phyloP scores from a whole-genome alignment of 345 rosid genomes.

The Sonneratia alba region DNA sequence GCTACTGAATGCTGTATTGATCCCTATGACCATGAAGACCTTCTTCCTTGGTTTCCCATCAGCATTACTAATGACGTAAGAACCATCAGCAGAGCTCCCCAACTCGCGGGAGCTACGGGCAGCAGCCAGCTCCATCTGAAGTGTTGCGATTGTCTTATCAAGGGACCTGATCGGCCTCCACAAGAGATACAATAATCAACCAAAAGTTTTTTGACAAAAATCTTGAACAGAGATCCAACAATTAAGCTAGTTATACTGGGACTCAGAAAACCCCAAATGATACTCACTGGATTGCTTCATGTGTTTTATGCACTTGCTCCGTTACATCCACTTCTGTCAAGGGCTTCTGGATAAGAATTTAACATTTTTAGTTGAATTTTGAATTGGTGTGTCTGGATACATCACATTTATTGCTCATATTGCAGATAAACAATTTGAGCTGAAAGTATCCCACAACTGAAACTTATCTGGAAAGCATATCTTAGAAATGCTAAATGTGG shows the following conservation, averaged over 20 bases:
- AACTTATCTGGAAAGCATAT: background rate
- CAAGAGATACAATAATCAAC: slow-evolving; percentile 9
- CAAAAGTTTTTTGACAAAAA: background rate
- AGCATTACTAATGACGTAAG: slow-evolving; percentile 20
- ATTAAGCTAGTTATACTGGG: background rate
- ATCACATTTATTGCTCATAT: background rate
- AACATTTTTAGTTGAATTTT: background rate
- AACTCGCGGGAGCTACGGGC: slow-evolving; percentile 42
- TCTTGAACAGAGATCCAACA: background rate
- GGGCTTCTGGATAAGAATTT: slow-evolving; percentile 19
- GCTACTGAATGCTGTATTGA: slow-evolving; percentile 94
- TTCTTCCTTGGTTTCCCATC: slow-evolving; percentile 34
- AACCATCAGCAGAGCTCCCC: slow-evolving; percentile 24
- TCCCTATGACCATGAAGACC: slow-evolving; percentile 83
- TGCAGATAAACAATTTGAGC: background rate
- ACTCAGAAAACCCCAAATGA: background rate
- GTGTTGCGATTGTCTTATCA: slow-evolving; percentile 62
- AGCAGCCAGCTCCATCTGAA: slow-evolving; percentile 65
- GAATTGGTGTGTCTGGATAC: background rate
- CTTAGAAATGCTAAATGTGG: background rate
- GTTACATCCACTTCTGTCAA: slow-evolving; percentile 41
- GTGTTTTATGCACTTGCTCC: slow-evolving; percentile 60
- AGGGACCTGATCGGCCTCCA: slow-evolving; percentile 51
- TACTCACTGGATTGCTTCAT: slow-evolving; percentile 78
- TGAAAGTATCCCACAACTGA: background rate